Percentiles rank a stretch among this genome's conserved stretches.
These are phyloP conservation scores for Vararia minispora DNA, from an alignment of 768 basidiomycete species.

Conservation along the genomic window DNA sequence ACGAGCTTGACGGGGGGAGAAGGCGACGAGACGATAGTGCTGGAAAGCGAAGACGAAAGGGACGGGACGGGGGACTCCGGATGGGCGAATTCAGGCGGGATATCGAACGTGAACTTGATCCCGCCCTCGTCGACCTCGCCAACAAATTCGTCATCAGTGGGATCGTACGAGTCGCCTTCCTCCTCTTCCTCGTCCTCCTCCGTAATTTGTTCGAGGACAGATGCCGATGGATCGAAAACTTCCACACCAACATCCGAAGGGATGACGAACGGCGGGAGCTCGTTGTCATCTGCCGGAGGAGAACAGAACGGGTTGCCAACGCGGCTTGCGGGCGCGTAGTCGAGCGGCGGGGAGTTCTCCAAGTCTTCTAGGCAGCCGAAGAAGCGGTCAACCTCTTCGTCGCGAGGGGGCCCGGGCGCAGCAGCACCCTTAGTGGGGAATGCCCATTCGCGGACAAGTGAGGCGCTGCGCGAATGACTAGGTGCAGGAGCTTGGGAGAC, in stretches of 20 bases:
- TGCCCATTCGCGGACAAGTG: conserved; percentile 60
- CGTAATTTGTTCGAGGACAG: conserved; percentile 30
- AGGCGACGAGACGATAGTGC: conserved; percentile 8
- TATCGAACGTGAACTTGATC: conserved; percentile 63
- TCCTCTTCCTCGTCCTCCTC: conserved; percentile 35
- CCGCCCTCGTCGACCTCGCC: conserved; percentile 52
- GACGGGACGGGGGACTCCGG: conserved; percentile 13
- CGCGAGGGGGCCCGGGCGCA: conserved; percentile 14
- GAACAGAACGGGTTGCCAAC: conserved; percentile 47
- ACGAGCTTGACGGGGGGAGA: conserved; percentile 7
- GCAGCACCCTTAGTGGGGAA: conserved; percentile 26
- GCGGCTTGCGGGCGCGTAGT: conserved; percentile 29
- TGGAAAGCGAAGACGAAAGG: conserved; percentile 11
- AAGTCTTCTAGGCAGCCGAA: conserved; percentile 56
- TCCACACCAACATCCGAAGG: conserved; percentile 33
- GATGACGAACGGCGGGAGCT: conserved; percentile 36
- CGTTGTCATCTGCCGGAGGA: conserved; percentile 35
- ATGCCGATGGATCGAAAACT: conserved; percentile 16
- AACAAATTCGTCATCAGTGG: conserved; percentile 38
- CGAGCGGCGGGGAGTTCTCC: conserved; percentile 36
- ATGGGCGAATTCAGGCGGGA: conserved; percentile 30
- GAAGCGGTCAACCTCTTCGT: conserved; percentile 60
- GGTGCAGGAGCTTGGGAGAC: conserved; percentile 13
- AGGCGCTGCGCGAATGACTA: conserved; percentile 24
- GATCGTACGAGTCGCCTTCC: conserved; percentile 16